Base-by-base conservation (phyloP, 2,329 filamentous ascomycete genomes). In the Neopestalotiopsis rosae region DNA sequence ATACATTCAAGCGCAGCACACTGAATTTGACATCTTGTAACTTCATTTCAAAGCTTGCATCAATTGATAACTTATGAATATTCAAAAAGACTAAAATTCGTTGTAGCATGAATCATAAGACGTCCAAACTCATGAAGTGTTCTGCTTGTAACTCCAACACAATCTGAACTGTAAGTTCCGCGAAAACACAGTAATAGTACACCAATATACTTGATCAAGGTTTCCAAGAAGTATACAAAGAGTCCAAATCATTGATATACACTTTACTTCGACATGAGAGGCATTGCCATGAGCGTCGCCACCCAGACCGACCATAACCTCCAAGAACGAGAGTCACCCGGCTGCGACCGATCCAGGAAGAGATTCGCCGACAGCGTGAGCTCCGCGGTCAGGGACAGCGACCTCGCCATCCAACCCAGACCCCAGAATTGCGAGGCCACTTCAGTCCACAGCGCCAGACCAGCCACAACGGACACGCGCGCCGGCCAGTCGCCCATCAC, bases 341-440 rank as follows among this genome's bases (percentile, higher is more conserved):
- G 32, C 10, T 65, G 57, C 20, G 57, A 30, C 24, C 28, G 57
- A 5, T 59, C 57, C 57, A 30, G 1, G 30, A 59, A 59, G 30
- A 59, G 28, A 12, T 59, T 59, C 4, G 13, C 20, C 12, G 24
- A 28, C 30, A 59, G 12, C 17, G 24, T 28, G n/a, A 59, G 24
- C 42, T 30, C 62, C 12, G 52, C 45, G 12, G 45, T n/a, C 20
- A 66, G 6, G 45, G 64, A n/a, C 32, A 58, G 6, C 17, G 49
- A 57, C 45, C 42, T 38, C 28, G 42, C 38, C 4, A 56, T 13
- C 64, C 64, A 66, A 9, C 52, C 56, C 9, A 59, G n/a, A 17
- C 28, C 24, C 70, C 69, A 70, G 56, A 52, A 70, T 58, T 45
- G 67, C n/a, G 68, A 64, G 1, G 68, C 57, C 5, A 67, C 24